A percentile compares a stretch with the other conserved stretches of the same genome.
phyloP scores from a whole-genome alignment of 2,329 filamentous ascomycete genomes.

The Aspergillus sp. region DNA sequence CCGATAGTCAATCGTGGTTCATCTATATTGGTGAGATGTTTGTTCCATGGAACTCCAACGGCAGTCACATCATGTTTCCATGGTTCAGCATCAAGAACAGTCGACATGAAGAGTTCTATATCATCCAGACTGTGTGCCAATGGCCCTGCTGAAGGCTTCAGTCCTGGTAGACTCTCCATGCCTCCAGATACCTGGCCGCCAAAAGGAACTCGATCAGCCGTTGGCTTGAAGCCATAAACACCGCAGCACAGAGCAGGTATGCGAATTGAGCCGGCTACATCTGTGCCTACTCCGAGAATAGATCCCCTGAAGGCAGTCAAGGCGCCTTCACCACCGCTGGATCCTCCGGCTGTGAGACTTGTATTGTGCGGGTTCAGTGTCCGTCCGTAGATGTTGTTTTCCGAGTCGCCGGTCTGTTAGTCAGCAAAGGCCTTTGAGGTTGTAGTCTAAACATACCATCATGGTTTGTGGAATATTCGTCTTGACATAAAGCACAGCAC shows the following conservation, averaged over 20 bases:
- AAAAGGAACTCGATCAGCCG: conserved; percentile 24
- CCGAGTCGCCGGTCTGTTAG: conserved; percentile 19
- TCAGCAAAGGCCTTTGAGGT: background rate
- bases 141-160: conserved; percentile 14
- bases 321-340: conserved; percentile 31
- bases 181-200: conserved; percentile 18
- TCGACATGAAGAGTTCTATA: conserved; percentile 30
- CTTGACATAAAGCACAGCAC: conserved; percentile 29
- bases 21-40: conserved; percentile 1
- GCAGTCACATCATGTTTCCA: conserved; percentile 44
- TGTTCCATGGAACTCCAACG: conserved; percentile 44
- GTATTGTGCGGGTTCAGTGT: conserved; percentile 25
- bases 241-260: conserved; percentile 32
- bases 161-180: conserved; percentile 11
- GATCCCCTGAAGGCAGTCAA: conserved; percentile 33
- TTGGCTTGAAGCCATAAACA: conserved; percentile 33
- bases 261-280: conserved; percentile 33
- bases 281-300: conserved; percentile 30
- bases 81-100: conserved; percentile 35
- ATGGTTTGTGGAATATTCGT: conserved; percentile 29
- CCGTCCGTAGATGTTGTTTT: conserved; percentile 25
- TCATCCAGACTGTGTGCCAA: conserved; percentile 16
- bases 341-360: conserved; percentile 21
- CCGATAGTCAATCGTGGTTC: conserved; percentile 42
- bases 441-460: conserved; percentile 15